A percentile compares a stretch with the other conserved stretches of the same genome.
These are phyloP conservation scores for Dryas alaskensis DNA, from an alignment of 306 rosid genomes.

Conservation along the genomic window DNA sequence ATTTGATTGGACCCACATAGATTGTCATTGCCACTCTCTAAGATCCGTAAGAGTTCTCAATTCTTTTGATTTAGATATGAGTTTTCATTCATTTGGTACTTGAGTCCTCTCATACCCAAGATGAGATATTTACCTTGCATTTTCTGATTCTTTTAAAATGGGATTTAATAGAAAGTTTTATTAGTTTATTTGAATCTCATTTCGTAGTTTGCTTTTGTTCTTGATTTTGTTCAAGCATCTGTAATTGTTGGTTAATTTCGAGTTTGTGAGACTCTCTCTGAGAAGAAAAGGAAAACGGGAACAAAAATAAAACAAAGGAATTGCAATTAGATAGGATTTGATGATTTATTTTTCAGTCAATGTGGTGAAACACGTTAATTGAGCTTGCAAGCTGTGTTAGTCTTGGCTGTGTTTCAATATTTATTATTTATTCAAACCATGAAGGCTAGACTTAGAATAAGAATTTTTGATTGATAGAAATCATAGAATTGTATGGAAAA, in stretches of 20 bases:
- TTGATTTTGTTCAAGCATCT: not conserved
- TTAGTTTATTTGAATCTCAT: not conserved
- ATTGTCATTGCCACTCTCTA: slow-evolving; percentile 15
- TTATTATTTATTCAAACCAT: not conserved
- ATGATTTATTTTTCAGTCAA: not conserved
- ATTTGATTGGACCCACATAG: slow-evolving; percentile 22
- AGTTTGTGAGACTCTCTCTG: not conserved
- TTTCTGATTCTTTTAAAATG: slow-evolving; percentile 9
- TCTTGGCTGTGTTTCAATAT: not conserved
- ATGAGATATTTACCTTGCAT: not conserved
- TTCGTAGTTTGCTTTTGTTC: not conserved
- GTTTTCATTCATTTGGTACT: not conserved
- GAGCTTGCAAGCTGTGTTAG: not conserved
- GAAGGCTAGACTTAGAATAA: not conserved
- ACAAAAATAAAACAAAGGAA: not conserved
- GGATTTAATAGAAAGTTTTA: not conserved
- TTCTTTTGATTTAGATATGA: slow-evolving; percentile 5
- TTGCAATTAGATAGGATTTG: not conserved
- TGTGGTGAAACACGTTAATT: not conserved
- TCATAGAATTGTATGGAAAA: not conserved
- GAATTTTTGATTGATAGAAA: not conserved
- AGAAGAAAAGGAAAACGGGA: not conserved
- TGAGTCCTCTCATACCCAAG: too few species aligned
- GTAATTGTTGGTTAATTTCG: not conserved
- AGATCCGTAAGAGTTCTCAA: slow-evolving; percentile 34